Evolutionary conservation across 139 green algal species (phyloP), one percentile per base, ranked within the genome.

Genomic region (Dunaliella sp.): DNA sequence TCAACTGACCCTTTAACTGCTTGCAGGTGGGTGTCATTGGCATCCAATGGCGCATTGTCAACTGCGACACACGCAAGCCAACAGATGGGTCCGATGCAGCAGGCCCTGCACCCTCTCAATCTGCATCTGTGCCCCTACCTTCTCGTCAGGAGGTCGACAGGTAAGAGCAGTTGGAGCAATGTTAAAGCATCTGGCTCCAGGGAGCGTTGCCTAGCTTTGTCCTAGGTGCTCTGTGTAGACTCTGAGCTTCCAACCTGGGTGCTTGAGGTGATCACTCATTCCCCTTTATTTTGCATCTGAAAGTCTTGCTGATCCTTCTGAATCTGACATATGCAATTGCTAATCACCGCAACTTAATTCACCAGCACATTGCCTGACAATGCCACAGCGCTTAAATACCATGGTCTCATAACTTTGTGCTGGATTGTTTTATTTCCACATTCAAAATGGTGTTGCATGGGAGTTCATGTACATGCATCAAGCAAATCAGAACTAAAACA

Each of bases 21-120:
- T 58, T 86, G 30, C 34, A 31, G 76, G 38, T 80, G 28, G 86
- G 86, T 34, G 86, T 89, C 12, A 85, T 89, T 59, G 86, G 82
- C 1, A 59, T 89, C 0, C 31, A 89, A 65, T 87, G 38, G 38
- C 38, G 80, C 0, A 35, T 74, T 1, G 87, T 89, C 22, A 83
- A 83, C 38, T 85, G 86, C 83, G 80, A 80, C 74, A 88, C 85
- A 16, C 48, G 16, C 16, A 16, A 26, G 48, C 48, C 48, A 65
- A 16, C 48, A 26, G 48, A 65, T 65, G 48, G 48, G 48, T 26
- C 7, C 16, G 48, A 16, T 7, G 7, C 48, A 65, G 16, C 7
- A 7, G 48, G 16, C 48, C 48, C 48, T 65, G 48, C 48, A 16
- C 48, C 48, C 16, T 65, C 16, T 7, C 7, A 65, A 16, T 26